Evolutionary conservation across 2,329 filamentous ascomycete species (phyloP).

Genomic region (Geosmithia flava): DNA sequence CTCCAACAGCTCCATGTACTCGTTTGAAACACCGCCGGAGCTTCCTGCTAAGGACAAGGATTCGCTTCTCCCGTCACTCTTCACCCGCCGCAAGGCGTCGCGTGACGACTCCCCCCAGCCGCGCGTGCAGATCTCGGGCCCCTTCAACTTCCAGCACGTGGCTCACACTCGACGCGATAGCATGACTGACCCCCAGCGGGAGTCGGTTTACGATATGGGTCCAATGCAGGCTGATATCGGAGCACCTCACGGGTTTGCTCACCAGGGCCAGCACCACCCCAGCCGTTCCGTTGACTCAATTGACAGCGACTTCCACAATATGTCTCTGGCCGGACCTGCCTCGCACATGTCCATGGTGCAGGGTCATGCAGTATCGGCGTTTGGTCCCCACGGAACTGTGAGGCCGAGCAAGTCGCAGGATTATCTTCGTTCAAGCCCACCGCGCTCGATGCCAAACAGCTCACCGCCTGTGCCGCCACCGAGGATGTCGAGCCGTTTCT

Average conservation of each 20-base stretch:
- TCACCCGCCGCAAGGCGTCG: slow-evolving; percentile 32
- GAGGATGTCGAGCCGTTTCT: slow-evolving; percentile 42
- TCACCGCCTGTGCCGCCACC: slow-evolving; percentile 34
- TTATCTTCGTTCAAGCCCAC: slow-evolving; percentile 32
- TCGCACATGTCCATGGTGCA: slow-evolving; percentile 3
- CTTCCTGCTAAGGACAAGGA: slow-evolving; percentile 21
- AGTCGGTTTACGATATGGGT: not conserved
- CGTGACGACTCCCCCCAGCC: slow-evolving; percentile 21
- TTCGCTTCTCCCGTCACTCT: slow-evolving; percentile 35
- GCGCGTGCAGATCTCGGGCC: slow-evolving; percentile 44
- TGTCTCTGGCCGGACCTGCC: slow-evolving; percentile 14
- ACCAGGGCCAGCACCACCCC: slow-evolving; percentile 27
- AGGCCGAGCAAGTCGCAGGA: slow-evolving; percentile 36
- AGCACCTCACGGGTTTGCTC: not conserved
- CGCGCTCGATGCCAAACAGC: slow-evolving; percentile 28
- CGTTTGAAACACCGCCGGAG: slow-evolving; percentile 27
- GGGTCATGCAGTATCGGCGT: slow-evolving; percentile 8
- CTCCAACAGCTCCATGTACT: slow-evolving; percentile 34
- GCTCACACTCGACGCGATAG: slow-evolving; percentile 43
- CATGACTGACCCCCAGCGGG: slow-evolving; percentile 24
- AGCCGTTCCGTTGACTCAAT: slow-evolving; percentile 17
- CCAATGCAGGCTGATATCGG: not conserved
- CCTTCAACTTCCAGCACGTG: slow-evolving; percentile 57
- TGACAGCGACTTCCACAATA: not conserved
- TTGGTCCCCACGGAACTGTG: slow-evolving; percentile 20